A percentile compares a stretch with the other conserved stretches of the same genome.
These are phyloP conservation scores for Psilocybe tampanensis DNA, from an alignment of 768 basidiomycete species.

Conservation along the genomic window DNA sequence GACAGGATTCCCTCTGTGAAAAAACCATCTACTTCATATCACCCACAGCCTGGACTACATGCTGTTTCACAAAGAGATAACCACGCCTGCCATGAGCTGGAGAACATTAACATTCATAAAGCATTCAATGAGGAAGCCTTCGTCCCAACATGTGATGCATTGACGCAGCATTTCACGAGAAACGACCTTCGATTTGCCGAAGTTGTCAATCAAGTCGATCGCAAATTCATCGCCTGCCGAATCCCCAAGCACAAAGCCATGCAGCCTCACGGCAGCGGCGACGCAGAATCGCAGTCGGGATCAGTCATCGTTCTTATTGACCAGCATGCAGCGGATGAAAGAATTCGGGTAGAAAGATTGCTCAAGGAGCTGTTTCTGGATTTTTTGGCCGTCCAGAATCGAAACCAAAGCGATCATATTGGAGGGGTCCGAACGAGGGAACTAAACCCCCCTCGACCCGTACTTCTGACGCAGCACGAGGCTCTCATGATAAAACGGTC, in stretches of 20 bases:
- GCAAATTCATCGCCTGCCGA: constrained; percentile 86
- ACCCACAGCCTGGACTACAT: constrained; percentile 5
- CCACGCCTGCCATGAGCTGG: constrained; percentile 14
- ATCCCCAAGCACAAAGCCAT: constrained; percentile 28
- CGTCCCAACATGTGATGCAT: constrained; percentile 15
- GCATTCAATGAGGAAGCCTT: constrained; percentile 12
- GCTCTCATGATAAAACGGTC: constrained; percentile 48
- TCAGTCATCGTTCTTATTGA: constrained; percentile 77
- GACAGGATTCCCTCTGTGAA: constrained; percentile 44
- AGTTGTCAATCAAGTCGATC: constrained; percentile 85
- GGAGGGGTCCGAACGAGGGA: constrained; percentile 30
- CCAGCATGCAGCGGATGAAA: constrained; percentile 98
- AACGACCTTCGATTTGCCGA: constrained; percentile 56
- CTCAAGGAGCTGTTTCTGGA: constrained; percentile 74
- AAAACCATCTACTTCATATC: constrained; percentile 20
- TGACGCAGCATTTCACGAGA: constrained; percentile 27
- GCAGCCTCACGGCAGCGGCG: constrained; percentile 3
- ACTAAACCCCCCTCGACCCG: constrained; percentile 55
- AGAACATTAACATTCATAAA: constrained; percentile 8
- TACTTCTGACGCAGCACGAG: constrained; percentile 72
- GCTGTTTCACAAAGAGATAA: constrained; percentile 8
- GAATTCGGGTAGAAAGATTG: constrained; percentile 86
- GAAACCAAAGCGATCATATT: constrained; percentile 34
- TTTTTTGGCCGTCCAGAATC: constrained; percentile 50
- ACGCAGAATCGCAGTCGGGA: constrained; percentile 7